Percentiles rank a stretch among this genome's conserved stretches.
Conservation (phyloP, 495 filamentous ascomycete genomes). For the Aspergillus taichungensis region DNA sequence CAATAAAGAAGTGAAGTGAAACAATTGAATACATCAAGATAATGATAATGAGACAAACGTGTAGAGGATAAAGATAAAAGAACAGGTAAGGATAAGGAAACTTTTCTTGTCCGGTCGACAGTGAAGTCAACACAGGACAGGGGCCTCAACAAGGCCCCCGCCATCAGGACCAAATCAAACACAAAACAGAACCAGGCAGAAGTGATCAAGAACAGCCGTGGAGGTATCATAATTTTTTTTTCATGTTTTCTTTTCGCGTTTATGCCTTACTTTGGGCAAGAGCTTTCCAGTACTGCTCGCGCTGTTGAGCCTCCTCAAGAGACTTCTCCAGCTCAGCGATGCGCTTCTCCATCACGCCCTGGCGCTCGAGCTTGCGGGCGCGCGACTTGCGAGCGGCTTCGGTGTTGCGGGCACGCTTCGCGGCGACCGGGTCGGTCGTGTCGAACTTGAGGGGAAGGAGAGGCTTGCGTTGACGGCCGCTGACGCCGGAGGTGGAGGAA, state of each 20-base stretch:
- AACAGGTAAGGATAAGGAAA: conserved; percentile 13
- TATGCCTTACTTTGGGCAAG: conserved; percentile 38
- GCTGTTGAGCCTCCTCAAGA: conserved; percentile 37
- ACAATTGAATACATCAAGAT: conserved; percentile 2
- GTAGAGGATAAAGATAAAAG: too few species aligned
- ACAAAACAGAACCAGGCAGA: conserved; percentile 7
- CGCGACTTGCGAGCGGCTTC: conserved; percentile 92
- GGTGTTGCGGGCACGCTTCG: conserved; percentile 94
- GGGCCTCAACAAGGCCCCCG: conserved; percentile 28
- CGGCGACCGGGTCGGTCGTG: conserved; percentile 59
- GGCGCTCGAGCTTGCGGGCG: conserved; percentile 64
- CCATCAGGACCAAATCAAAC: conserved; percentile 16
- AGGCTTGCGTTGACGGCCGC: conserved; percentile 63
- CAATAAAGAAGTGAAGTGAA: conserved; percentile 9
- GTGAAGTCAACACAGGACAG: conserved; percentile 15
- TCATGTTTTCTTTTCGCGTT: conserved; percentile 13
- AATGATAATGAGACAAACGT: too few species aligned
- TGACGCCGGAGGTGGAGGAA: conserved; percentile 63
- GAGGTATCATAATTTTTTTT: conserved; percentile 15
- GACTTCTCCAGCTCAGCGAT: conserved; percentile 41
- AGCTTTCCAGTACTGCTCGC: conserved; percentile 53
- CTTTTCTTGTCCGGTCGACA: conserved; percentile 19
- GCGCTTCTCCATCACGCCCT: conserved; percentile 50
- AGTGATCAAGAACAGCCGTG: conserved; percentile 8
- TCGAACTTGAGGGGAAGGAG: conserved; percentile 60